phyloP scores from a whole-genome alignment of 139 green algal genomes.

The Tetradesmus obliquus region DNA sequence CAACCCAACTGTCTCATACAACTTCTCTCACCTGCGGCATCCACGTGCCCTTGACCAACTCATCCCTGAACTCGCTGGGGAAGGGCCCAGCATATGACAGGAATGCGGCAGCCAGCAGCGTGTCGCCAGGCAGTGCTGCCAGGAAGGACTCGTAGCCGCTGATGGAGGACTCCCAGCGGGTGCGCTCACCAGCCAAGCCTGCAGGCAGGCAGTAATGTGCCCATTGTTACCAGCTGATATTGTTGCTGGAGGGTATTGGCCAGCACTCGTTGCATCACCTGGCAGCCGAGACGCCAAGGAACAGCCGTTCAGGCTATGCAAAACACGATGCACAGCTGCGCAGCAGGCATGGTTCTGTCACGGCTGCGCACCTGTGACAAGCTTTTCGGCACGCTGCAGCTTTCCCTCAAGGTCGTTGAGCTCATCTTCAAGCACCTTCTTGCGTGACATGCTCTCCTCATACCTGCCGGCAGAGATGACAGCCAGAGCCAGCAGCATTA shows the following conservation, averaged over 20 bases:
- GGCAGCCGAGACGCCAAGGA: not conserved
- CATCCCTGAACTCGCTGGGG: slow-evolving; percentile 78
- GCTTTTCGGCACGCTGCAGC: slow-evolving; percentile 82
- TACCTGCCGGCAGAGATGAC: slow-evolving; percentile 62
- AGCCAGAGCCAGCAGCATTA: not conserved
- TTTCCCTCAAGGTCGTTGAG: slow-evolving; percentile 83
- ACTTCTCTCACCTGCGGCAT: slow-evolving; percentile 65
- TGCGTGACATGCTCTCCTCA: slow-evolving; percentile 89
- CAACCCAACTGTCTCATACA: not conserved
- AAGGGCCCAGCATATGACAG: slow-evolving; percentile 92
- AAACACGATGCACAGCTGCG: not conserved
- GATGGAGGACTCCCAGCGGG: slow-evolving; percentile 87
- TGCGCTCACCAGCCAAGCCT: slow-evolving; percentile 86
- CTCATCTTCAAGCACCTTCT: slow-evolving; percentile 86
- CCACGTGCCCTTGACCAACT: slow-evolving; percentile 83
- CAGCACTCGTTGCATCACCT: not conserved
- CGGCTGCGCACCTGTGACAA: slow-evolving; percentile 78
- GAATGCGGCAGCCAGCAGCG: slow-evolving; percentile 85
- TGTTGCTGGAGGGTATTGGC: not conserved
- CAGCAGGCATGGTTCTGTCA: too few relatives aligned
- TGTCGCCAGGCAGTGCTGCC: slow-evolving; percentile 77
- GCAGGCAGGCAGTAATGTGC: not conserved
- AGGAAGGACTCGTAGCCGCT: slow-evolving; percentile 68
- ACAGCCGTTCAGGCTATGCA: not conserved
- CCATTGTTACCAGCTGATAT: not conserved